Conservation (phyloP, 148 eudicot genomes). For the Diospyros lotus region DNA sequence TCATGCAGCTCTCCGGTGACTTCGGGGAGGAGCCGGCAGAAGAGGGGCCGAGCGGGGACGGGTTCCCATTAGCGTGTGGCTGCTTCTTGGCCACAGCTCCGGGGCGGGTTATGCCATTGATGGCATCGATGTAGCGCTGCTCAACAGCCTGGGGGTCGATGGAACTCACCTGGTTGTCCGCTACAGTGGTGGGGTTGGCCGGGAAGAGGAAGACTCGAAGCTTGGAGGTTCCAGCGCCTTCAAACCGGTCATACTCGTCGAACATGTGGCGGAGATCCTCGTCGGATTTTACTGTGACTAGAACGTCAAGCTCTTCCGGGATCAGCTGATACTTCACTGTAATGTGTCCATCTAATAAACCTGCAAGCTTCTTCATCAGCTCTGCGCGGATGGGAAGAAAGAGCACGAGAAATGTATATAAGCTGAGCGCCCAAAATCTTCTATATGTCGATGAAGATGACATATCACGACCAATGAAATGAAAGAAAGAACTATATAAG, state of each 20-base stretch:
- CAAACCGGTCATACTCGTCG: constrained; percentile 52
- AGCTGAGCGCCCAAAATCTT: too few species aligned
- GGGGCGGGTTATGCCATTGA: constrained; percentile 43
- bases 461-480: too few species aligned
- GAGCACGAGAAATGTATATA: neutral
- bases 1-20: constrained; percentile 22
- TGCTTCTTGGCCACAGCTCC: constrained; percentile 2
- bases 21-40: constrained; percentile 53
- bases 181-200: constrained; percentile 17
- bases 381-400: constrained; percentile 31
- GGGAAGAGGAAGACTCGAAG: constrained; percentile 74
- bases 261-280: constrained; percentile 71
- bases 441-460: too few species aligned
- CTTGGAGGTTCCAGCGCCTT: constrained; percentile 30
- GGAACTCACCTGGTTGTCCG: constrained; percentile 23
- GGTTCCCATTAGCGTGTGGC: neutral
- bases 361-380: constrained; percentile 59
- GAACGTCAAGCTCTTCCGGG: constrained; percentile 63
- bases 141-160: constrained; percentile 29
- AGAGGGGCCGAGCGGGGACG: constrained; percentile 23
- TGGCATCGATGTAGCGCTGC: constrained; percentile 54
- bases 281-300: constrained; percentile 66
- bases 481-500: too few species aligned
- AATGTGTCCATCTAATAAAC: constrained; percentile 45
- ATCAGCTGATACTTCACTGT: constrained; percentile 60